These are phyloP conservation scores for Cyberlindnera maclurae DNA, from an alignment of 805 yeast genomes.

Conservation along the genomic window DNA sequence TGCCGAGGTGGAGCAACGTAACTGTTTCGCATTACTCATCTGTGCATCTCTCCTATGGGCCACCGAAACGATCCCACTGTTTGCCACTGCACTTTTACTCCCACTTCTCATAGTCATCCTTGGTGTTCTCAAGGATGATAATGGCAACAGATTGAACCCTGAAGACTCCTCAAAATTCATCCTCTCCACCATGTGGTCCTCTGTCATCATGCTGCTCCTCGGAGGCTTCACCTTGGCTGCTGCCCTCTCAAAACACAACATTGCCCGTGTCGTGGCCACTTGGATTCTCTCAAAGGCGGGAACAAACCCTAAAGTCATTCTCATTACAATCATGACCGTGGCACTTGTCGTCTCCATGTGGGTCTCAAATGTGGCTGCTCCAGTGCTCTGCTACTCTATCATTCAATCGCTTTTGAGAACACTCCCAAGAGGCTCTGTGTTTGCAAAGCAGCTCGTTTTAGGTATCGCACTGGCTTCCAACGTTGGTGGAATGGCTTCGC, in stretches of 20 bases:
- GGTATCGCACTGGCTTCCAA: slow-evolving; percentile 93
- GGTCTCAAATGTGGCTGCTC: slow-evolving; percentile 97
- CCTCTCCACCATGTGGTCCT: slow-evolving; percentile 88
- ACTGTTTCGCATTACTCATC: slow-evolving; percentile 78
- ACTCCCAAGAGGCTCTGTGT: slow-evolving; percentile 67
- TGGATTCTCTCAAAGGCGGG: slow-evolving; percentile 78
- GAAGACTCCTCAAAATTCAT: slow-evolving; percentile 68
- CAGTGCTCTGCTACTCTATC: slow-evolving; percentile 85
- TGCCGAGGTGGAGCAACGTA: slow-evolving; percentile 49
- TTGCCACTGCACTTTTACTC: slow-evolving; percentile 77
- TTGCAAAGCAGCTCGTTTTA: slow-evolving; percentile 75
- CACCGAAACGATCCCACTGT: slow-evolving; percentile 86
- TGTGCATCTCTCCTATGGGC: slow-evolving; percentile 91
- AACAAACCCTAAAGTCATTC: slow-evolving; percentile 69
- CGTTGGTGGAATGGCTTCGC: slow-evolving; percentile 95
- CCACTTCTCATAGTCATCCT: slow-evolving; percentile 76
- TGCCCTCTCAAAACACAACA: slow-evolving; percentile 82
- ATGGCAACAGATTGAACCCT: slow-evolving; percentile 49
- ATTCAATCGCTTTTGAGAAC: slow-evolving; percentile 86
- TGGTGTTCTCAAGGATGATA: slow-evolving; percentile 56
- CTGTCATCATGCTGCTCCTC: slow-evolving; percentile 79
- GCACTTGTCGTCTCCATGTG: slow-evolving; percentile 87
- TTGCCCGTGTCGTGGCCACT: slow-evolving; percentile 82
- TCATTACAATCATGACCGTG: slow-evolving; percentile 77
- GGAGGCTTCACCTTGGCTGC: slow-evolving; percentile 97